phyloP scores from a whole-genome alignment of 768 basidiomycete genomes.

The Rhodotorula sphaerocarpa region DNA sequence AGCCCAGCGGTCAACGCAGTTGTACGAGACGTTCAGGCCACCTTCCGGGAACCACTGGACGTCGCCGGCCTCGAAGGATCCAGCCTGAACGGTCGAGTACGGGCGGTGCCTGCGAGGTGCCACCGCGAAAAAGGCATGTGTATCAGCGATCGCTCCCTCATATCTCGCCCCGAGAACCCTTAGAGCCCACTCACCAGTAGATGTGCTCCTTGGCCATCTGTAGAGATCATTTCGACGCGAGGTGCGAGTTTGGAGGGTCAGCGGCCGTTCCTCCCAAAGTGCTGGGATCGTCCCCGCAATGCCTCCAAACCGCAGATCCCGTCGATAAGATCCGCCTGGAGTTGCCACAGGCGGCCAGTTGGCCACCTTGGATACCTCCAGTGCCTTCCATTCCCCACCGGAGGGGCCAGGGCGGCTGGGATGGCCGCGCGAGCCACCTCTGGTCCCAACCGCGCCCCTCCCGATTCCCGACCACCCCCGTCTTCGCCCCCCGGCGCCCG shows the following conservation, averaged over 20 bases:
- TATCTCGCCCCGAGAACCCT: neutral
- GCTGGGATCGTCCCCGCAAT: neutral
- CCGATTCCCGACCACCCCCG: too few species aligned
- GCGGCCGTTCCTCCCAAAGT: neutral
- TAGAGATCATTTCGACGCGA: neutral
- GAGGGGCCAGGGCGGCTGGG: too few species aligned
- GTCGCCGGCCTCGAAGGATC: constrained; percentile 74
- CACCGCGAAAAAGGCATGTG: neutral
- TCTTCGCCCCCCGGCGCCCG: too few species aligned
- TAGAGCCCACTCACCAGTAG: constrained; percentile 43
- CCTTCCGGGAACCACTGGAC: constrained; percentile 97
- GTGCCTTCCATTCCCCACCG: too few species aligned
- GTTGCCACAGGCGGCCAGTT: too few species aligned
- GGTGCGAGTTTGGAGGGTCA: neutral
- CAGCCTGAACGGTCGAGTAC: constrained; percentile 76
- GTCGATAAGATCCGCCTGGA: too few species aligned
- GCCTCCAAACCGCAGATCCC: too few species aligned
- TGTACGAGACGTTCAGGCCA: constrained; percentile 67
- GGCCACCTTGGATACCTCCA: too few species aligned
- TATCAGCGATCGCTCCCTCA: neutral
- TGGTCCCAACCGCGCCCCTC: too few species aligned
- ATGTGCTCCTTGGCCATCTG: constrained; percentile 61
- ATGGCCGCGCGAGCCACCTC: too few species aligned
- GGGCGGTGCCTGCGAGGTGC: constrained; percentile 58
- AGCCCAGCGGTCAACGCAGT: constrained; percentile 95